Evolutionary conservation across 768 basidiomycete species (phyloP).

Genomic region (Artomyces pyxidatus): DNA sequence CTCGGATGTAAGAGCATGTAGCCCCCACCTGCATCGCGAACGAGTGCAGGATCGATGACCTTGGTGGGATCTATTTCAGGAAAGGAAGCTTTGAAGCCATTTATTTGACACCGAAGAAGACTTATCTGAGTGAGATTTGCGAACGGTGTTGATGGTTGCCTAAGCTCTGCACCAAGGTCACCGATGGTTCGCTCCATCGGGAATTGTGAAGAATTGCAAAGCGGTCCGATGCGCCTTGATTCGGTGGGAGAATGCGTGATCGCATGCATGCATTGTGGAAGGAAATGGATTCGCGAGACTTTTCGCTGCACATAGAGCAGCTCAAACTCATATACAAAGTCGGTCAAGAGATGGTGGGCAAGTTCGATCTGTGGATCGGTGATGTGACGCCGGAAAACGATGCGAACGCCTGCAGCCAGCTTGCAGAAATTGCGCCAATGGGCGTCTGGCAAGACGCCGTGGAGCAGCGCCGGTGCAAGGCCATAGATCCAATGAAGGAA

Average conservation of each 20-base stretch:
- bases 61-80: slow-evolving; percentile 16
- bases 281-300: slow-evolving; percentile 25
- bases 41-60: slow-evolving; percentile 2
- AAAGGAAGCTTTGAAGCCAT: slow-evolving; percentile 19
- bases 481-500: slow-evolving; percentile 17
- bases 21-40: neutral
- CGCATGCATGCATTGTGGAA: slow-evolving; percentile 24
- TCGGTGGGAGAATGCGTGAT: slow-evolving; percentile 24
- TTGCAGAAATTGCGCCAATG: slow-evolving; percentile 24
- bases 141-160: slow-evolving; percentile 22
- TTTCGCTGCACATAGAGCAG: slow-evolving; percentile 25
- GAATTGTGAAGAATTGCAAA: slow-evolving; percentile 20
- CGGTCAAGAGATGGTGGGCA: slow-evolving; percentile 12
- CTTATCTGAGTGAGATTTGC: slow-evolving; percentile 17
- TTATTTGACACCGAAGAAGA: slow-evolving; percentile 13
- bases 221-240: slow-evolving; percentile 18
- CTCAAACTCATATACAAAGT: slow-evolving; percentile 28
- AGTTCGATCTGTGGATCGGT: slow-evolving; percentile 5
- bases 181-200: slow-evolving; percentile 25
- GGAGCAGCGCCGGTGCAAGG: slow-evolving; percentile 19
- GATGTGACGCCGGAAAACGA: slow-evolving; percentile 16
- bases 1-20: neutral
- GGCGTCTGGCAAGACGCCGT: slow-evolving; percentile 14
- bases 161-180: slow-evolving; percentile 20
- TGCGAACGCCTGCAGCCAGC: slow-evolving; percentile 17